Base-by-base conservation (phyloP, 1,284 basidiomycete genomes). In the Leccinum variabile region DNA sequence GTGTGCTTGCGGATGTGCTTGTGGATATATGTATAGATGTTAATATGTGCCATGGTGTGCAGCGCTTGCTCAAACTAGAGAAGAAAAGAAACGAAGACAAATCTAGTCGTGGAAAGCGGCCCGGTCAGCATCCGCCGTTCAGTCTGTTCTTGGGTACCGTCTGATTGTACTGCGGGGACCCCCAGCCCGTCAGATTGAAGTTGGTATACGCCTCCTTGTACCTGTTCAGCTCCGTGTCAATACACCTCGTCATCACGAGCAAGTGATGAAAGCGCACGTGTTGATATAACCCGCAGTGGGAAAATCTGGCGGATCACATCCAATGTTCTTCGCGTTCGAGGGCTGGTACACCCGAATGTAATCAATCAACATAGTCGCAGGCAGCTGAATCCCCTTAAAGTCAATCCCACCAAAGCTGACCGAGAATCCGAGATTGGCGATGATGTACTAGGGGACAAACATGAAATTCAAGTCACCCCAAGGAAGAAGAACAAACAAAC, bases 311-410 rank as follows among this genome's bases (percentile, higher is more conserved):
- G 80, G 80, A 59, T 76, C 73, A 60, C 80, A 81, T 13, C 80
- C 78, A 35, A 77, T 69, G 37, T 79, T 78, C 60, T 70, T 73
- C 14, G 67, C 70, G 58, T 67, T 72, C 54, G 68, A 69, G 39
- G 77, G 72, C 59, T 81, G 80, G 62, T 82, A 81, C 46, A 82
- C 75, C 25, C 80, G 76, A 25, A 82, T 72, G 39, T 80, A 82
- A 60, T 81, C 80, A 56, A 81, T 63, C 63, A 68, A 69, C 78
- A 82, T 79, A 59, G 69, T 72, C 18, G 78, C 71, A 3, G 80
- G 80, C 59, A 82, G 70, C 57, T 73, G 70, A 39, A 80, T 60
- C 50, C 77, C 30, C 13, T 67, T 66, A 64, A 78, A 79, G 59
- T 80, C 79, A 61, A 78, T 78, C 37, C 64, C 68, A 50, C 80